These are phyloP conservation scores for Termitomyces sp. DNA, from an alignment of 768 basidiomycete species.

Conservation along the genomic window DNA sequence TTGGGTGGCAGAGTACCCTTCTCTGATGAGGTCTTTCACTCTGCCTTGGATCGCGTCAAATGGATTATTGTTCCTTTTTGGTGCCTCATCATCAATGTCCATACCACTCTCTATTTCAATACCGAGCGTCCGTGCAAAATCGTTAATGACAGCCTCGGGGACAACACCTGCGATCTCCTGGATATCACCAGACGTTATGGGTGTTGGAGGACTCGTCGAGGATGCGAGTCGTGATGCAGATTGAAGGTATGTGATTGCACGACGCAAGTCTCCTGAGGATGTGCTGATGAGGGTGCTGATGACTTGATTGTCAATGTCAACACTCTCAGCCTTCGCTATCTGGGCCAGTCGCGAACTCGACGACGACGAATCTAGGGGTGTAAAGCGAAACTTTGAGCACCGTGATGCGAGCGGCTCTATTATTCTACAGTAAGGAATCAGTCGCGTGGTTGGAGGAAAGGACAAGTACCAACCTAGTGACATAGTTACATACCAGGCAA, in stretches of 20 bases:
- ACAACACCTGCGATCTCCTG: conserved; percentile 98
- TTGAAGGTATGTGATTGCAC: conserved; percentile 96
- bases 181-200: conserved; percentile 73
- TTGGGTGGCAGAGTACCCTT: conserved; percentile 92
- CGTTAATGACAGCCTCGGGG: conserved; percentile 63
- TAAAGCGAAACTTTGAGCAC: conserved; percentile 98
- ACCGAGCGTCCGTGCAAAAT: conserved; percentile 67
- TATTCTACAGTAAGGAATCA: conserved; percentile 51
- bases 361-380: conserved; percentile 77
- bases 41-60: conserved; percentile 63
- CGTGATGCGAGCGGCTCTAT: conserved; percentile 98
- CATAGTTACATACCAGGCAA: conserved; percentile 98
- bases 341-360: conserved; percentile 69
- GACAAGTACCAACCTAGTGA: conserved; percentile 66
- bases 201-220: conserved; percentile 63
- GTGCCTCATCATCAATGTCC: conserved; percentile 41
- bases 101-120: conserved; percentile 53
- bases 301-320: conserved; percentile 52
- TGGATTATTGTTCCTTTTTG: conserved; percentile 24
- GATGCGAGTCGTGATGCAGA: conserved; percentile 86
- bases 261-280: conserved; percentile 89
- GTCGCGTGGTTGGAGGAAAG: neutral
- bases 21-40: conserved; percentile 72
- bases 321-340: conserved; percentile 73
- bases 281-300: conserved; percentile 69